Conservation (phyloP, 148 eudicot genomes). For the Rhododendron vialii region DNA sequence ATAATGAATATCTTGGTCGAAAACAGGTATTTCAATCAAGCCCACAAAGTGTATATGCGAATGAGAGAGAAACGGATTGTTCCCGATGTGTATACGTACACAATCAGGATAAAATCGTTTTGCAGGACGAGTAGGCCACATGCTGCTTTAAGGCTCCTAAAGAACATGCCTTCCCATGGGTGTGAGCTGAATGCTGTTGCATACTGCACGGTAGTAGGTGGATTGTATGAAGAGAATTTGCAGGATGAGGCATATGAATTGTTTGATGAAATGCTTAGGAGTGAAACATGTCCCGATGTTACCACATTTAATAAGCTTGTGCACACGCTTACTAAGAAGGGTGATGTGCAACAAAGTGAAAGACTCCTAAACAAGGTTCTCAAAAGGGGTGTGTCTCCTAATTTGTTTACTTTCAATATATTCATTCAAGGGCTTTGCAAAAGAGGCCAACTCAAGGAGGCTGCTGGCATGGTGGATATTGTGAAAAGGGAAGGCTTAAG, state of each 20-base stretch:
- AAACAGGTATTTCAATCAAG: conserved; percentile 63
- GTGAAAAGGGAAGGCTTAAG: conserved; percentile 46
- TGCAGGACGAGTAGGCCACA: conserved; percentile 71
- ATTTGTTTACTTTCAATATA: conserved; percentile 80
- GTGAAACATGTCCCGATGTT: conserved; percentile 53
- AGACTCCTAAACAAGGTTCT: conserved; percentile 70
- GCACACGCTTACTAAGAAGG: conserved; percentile 60
- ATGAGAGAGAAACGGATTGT: conserved; percentile 61
- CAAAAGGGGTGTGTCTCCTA: conserved; percentile 78
- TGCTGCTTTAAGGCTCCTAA: conserved; percentile 77
- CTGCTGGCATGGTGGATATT: conserved; percentile 48
- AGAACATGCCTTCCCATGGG: conserved; percentile 65
- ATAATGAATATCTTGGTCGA: conserved; percentile 90
- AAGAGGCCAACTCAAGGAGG: conserved; percentile 52
- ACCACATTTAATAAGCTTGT: conserved; percentile 83
- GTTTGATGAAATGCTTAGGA: conserved; percentile 84
- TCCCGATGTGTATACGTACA: conserved; percentile 79
- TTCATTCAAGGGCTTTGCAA: conserved; percentile 81
- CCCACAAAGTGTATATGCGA: conserved; percentile 90
- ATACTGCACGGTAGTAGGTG: conserved; percentile 78
- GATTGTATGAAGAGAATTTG: conserved; percentile 58
- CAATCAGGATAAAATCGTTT: conserved; percentile 85
- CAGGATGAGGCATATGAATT: conserved; percentile 53
- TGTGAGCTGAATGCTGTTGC: conserved; percentile 75
- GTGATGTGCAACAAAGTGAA: conserved; percentile 59